A percentile compares a stretch with the other conserved stretches of the same genome.
Conservation (phyloP, 2,329 filamentous ascomycete species). For the Colletotrichum nymphaeae region DNA sequence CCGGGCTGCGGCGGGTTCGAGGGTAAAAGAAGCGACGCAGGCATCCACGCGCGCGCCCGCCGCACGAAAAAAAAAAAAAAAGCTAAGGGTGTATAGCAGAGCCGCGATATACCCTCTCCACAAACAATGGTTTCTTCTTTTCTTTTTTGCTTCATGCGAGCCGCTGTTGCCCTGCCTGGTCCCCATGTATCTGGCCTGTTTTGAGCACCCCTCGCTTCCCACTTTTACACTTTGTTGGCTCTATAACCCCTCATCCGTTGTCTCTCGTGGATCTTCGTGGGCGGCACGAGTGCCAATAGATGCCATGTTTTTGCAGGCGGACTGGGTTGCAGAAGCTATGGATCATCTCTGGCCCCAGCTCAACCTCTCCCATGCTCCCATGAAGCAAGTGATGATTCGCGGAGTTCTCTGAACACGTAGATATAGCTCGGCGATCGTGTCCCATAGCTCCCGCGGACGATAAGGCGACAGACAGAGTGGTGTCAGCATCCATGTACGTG, state of each 20-base stretch:
- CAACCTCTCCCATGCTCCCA: not conserved
- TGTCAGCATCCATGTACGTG: not conserved
- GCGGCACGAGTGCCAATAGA: not conserved
- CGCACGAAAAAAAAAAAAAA: not conserved
- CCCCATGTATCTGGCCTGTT: slow-evolving; percentile 7
- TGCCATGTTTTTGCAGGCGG: not conserved
- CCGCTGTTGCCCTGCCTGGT: not conserved
- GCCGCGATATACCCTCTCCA: slow-evolving; percentile 31
- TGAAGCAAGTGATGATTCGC: slow-evolving; percentile 2
- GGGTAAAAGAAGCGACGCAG: not conserved
- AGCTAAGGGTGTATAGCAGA: slow-evolving; percentile 27
- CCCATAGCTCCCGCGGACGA: not conserved
- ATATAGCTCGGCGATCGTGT: not conserved
- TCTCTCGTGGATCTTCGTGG: not conserved
- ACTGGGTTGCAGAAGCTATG: slow-evolving; percentile 4
- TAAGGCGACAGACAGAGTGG: not conserved
- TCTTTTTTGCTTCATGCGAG: slow-evolving; percentile 15
- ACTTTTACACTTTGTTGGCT: not conserved
- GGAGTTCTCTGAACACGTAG: not conserved
- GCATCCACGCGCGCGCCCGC: not conserved
- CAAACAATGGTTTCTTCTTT: not conserved
- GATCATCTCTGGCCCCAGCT: not conserved
- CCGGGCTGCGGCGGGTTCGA: not conserved
- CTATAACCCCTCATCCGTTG: not conserved
- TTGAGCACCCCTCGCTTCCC: slow-evolving; percentile 24